phyloP scores from a whole-genome alignment of 495 filamentous ascomycete species.

The Gamarada debralockiae region DNA sequence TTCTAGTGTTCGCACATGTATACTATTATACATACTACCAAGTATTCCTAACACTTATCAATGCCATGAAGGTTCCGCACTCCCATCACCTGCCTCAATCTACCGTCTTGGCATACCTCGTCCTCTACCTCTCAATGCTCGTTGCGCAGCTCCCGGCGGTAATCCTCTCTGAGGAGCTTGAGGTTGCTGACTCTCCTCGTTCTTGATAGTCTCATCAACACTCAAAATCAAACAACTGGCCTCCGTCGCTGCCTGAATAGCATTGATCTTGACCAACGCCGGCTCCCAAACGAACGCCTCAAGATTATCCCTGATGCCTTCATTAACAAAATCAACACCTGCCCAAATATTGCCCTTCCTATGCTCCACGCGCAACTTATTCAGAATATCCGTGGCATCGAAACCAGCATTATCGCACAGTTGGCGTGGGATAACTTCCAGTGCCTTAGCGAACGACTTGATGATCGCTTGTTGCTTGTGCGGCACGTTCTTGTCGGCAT shows the following conservation, averaged over 20 bases:
- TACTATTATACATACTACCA: too few species aligned
- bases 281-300: conserved; percentile 96
- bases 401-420: conserved; percentile 98
- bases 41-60: too few species aligned
- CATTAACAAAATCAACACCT: conserved; percentile 90
- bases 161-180: conserved; percentile 74
- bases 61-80: background rate
- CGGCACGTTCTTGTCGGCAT: conserved; percentile 85
- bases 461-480: conserved; percentile 97
- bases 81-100: conserved; percentile 9
- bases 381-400: conserved; percentile 96
- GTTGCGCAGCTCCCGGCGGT: conserved; percentile 89
- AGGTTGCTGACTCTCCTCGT: conserved; percentile 82
- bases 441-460: conserved; percentile 94
- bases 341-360: conserved; percentile 87
- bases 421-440: conserved; percentile 95
- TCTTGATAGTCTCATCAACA: conserved; percentile 97
- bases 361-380: conserved; percentile 91
- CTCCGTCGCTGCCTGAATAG: conserved; percentile 92
- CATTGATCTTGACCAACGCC: conserved; percentile 92
- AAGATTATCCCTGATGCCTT: conserved; percentile 91
- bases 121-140: conserved; percentile 79
- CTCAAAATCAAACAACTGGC: conserved; percentile 91
- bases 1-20: too few species aligned
- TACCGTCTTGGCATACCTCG: conserved; percentile 88